Evolutionary conservation across 441 rosid species (phyloP).

Genomic region (Codiaeum variegatum): DNA sequence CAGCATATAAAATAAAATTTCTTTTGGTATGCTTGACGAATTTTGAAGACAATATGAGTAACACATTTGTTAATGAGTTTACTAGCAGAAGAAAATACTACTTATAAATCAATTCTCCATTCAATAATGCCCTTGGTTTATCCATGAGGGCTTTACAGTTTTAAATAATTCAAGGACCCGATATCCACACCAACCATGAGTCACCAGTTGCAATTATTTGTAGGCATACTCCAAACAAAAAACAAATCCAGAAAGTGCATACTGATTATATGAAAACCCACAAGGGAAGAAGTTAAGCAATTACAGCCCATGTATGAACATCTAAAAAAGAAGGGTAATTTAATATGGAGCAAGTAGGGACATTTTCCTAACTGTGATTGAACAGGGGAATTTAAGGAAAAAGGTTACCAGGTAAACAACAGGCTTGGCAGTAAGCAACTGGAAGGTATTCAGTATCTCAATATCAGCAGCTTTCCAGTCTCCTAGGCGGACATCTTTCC

Average conservation of each 20-base stretch:
- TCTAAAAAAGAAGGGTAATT: not conserved
- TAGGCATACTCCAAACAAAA: not conserved
- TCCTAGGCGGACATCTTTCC: conserved; percentile 85
- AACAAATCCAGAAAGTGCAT: not conserved
- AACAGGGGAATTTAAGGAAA: not conserved
- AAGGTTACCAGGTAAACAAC: conserved; percentile 85
- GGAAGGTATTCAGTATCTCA: conserved; percentile 91
- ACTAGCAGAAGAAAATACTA: not conserved
- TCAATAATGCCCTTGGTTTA: not conserved
- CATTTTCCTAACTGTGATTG: not conserved
- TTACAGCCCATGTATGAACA: not conserved
- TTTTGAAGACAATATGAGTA: too few species aligned
- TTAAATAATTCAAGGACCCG: not conserved
- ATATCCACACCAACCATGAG: not conserved
- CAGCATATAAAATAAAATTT: not conserved
- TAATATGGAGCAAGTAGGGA: not conserved
- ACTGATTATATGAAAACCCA: not conserved
- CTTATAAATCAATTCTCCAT: not conserved
- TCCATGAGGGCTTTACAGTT: not conserved
- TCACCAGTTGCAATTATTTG: not conserved
- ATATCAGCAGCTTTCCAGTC: conserved; percentile 98
- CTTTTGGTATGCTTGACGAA: not conserved
- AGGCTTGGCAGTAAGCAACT: conserved; percentile 94
- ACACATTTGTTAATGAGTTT: not conserved
- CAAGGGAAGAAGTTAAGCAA: not conserved